Evolutionary conservation across 495 filamentous ascomycete genomes (phyloP).

Genomic region (Aspergillus cavernicola): DNA sequence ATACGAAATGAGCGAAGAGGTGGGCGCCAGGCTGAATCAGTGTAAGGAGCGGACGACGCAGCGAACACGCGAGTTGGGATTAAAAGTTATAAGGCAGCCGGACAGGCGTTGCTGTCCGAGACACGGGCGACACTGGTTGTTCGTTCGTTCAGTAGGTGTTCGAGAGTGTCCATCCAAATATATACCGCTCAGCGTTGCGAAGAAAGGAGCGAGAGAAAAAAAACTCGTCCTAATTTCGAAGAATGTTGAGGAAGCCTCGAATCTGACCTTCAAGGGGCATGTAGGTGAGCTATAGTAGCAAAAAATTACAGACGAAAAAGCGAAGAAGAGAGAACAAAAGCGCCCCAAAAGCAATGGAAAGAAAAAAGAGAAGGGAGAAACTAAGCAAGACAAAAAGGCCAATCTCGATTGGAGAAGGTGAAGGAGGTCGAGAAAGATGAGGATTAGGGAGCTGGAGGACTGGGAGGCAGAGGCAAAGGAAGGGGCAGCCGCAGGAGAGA

Average conservation of each 20-base stretch:
- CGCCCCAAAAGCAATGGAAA: slow-evolving; percentile 8
- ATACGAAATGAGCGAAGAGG: slow-evolving; percentile 1
- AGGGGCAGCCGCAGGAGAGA: not conserved
- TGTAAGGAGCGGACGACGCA: slow-evolving; percentile 15
- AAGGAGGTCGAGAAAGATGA: slow-evolving; percentile 1
- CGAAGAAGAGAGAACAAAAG: slow-evolving; percentile 10
- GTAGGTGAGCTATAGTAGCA: slow-evolving; percentile 8
- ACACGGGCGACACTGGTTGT: not conserved
- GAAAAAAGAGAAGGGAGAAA: slow-evolving; percentile 17
- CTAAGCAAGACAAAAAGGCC: slow-evolving; percentile 10
- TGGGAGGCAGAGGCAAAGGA: slow-evolving; percentile 7
- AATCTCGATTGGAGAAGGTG: slow-evolving; percentile 1
- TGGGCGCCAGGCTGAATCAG: slow-evolving; percentile 14
- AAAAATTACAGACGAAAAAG: slow-evolving; percentile 16
- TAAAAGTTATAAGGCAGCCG: slow-evolving; percentile 5
- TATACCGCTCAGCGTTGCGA: slow-evolving; percentile 18
- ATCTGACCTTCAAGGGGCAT: slow-evolving; percentile 15
- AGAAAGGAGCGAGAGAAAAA: not conserved
- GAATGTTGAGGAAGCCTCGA: slow-evolving; percentile 13
- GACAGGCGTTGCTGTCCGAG: not conserved
- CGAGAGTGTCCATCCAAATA: slow-evolving; percentile 7
- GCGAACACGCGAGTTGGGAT: slow-evolving; percentile 10
- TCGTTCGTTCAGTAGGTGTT: not conserved
- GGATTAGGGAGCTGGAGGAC: slow-evolving; percentile 4
- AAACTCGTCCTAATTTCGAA: slow-evolving; percentile 14